Evolutionary conservation across 257 asterid genomes (phyloP), one percentile per base, ranked within the genome.

Genomic region (Penstemon davidsonii): DNA sequence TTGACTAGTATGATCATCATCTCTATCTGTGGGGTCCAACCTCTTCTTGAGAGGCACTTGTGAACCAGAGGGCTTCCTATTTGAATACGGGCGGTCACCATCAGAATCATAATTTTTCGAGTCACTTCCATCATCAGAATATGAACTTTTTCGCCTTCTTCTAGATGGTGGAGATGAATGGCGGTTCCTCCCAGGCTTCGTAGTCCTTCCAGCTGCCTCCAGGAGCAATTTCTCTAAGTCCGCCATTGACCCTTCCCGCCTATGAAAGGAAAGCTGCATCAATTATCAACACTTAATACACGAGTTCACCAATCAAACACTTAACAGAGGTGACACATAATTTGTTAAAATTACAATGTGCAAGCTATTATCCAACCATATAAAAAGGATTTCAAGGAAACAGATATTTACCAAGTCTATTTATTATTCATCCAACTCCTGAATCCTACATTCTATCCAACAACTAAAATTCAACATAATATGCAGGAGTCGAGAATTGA

Each of bases 31-130:
- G 18, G 96, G 82, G 71, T 88, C 97, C 83, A 85, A 69, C 78
- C 99, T 84, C 78, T 93, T 93, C 84, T 93, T 90, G 12, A 90
- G 96, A 55, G 99, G 99, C 44, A 93, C 91, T 65, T 88, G 95
- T 1, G 97, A 84, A 62, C 87, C 83, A 60, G 96, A 82, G 25
- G 90, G 95, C 73, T 88, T 90, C 78, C 91, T 75, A 69, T 78
- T 80, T 36, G 95, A 75, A 78, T 93, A 93, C 9, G 82, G 83
- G 37, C 83, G 96, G 49, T 81, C 96, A 67, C 83, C 97, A 75
- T 87, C 97, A 8, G 96, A 88, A 68, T 90, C 94, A 62, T 93
- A 92, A 50, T 86, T 90, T 62, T 85, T 87, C 4, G 93, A 88
- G 80, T 88, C 97, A 50, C 95, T 88, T 64, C 96, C 97, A 44